Conservation (phyloP, 176 grass and related monocot genomes). For the Neostapfia colusana region DNA sequence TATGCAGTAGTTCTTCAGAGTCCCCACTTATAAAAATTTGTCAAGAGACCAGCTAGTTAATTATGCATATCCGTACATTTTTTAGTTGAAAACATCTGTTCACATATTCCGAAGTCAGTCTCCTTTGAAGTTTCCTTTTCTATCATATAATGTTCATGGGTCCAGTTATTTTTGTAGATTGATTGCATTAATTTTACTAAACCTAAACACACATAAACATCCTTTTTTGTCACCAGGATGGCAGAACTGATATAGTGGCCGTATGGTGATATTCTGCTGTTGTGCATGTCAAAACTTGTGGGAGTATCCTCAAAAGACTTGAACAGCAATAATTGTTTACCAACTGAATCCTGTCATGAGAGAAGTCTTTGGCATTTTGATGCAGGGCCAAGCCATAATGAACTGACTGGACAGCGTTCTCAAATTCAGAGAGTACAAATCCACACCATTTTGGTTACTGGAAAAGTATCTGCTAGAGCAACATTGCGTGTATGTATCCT, state of each 20-base stretch:
- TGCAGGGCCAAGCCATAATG: neutral
- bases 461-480: constrained; percentile 6
- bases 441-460: neutral
- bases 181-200: no score
- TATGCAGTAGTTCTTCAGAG: neutral
- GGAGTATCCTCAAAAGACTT: neutral
- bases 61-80: neutral
- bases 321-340: neutral
- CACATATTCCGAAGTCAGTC: neutral
- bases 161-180: no score
- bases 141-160: no score
- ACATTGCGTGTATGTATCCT: neutral
- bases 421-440: neutral
- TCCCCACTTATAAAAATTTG: neutral
- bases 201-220: no score
- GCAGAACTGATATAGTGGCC: no score
- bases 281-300: no score
- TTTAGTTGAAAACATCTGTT: neutral
- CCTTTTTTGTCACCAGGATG: no score
- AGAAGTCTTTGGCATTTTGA: neutral
- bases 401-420: neutral
- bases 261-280: no score
- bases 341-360: neutral
- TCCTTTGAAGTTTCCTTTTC: no score
- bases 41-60: neutral